Conservation (phyloP, 257 asterid genomes). For the Solanum dulcamara region DNA sequence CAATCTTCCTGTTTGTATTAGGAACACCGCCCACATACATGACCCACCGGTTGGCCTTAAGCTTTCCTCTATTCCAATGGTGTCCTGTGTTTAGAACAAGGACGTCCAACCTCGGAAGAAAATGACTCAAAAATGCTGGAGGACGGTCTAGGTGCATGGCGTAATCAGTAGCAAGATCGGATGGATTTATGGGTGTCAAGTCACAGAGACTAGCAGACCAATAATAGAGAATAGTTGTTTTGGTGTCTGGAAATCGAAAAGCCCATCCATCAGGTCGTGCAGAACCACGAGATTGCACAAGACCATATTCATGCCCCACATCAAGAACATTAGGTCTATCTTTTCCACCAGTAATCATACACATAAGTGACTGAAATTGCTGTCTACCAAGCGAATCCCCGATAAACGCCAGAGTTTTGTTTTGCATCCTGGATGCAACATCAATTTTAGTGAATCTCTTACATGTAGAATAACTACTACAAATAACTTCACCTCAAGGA, state of each 20-base stretch:
- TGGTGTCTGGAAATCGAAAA: slow-evolving; percentile 60
- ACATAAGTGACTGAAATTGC: slow-evolving; percentile 93
- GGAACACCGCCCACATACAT: slow-evolving; percentile 70
- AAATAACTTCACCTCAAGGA: neutral
- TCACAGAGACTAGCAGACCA: slow-evolving; percentile 95
- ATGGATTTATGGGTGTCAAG: slow-evolving; percentile 47
- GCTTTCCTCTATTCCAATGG: slow-evolving; percentile 92
- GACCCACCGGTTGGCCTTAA: slow-evolving; percentile 72
- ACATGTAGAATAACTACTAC: neutral
- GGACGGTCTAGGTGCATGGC: slow-evolving; percentile 98
- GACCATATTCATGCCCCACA: slow-evolving; percentile 74
- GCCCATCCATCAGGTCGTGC: slow-evolving; percentile 95
- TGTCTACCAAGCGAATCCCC: slow-evolving; percentile 96
- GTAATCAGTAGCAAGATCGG: slow-evolving; percentile 31
- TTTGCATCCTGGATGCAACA: slow-evolving; percentile 53
- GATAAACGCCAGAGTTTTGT: slow-evolving; percentile 74
- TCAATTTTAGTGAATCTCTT: neutral
- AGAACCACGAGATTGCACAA: slow-evolving; percentile 71
- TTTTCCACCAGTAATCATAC: slow-evolving; percentile 81
- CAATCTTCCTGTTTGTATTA: slow-evolving; percentile 43
- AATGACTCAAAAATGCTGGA: slow-evolving; percentile 57
- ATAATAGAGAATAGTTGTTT: slow-evolving; percentile 79
- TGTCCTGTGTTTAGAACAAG: slow-evolving; percentile 85
- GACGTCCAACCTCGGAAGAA: slow-evolving; percentile 41
- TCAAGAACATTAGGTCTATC: slow-evolving; percentile 61